phyloP scores from a whole-genome alignment of 2,329 filamentous ascomycete species.

The Ploettnerulaceae sp. region DNA sequence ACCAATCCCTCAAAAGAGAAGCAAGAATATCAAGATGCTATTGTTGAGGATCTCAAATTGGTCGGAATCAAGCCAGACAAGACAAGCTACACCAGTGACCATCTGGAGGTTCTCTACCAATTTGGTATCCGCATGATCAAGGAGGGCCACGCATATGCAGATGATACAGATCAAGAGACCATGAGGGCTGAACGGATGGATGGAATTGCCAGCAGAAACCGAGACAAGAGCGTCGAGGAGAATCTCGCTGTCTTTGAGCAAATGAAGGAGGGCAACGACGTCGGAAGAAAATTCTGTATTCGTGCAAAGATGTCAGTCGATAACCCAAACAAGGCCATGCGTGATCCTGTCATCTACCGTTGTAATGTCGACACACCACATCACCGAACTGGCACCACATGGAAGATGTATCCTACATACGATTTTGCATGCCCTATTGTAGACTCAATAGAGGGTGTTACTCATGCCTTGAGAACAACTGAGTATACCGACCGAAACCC shows the following conservation, averaged over 20 bases:
- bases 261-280: constrained; percentile 82
- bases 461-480: constrained; percentile 76
- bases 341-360: constrained; percentile 95
- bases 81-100: constrained; percentile 88
- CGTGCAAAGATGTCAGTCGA: constrained; percentile 90
- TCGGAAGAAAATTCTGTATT: constrained; percentile 83
- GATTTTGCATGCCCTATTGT: constrained; percentile 82
- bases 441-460: constrained; percentile 76
- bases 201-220: constrained; percentile 74
- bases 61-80: constrained; percentile 89
- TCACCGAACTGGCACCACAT: constrained; percentile 72
- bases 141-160: constrained; percentile 84
- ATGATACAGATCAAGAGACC: constrained; percentile 85
- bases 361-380: constrained; percentile 89
- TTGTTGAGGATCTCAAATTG: constrained; percentile 82
- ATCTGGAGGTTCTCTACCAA: constrained; percentile 89
- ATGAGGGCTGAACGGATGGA: constrained; percentile 84
- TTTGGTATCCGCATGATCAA: constrained; percentile 80
- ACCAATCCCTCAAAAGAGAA: constrained; percentile 98
- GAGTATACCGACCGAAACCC: constrained; percentile 85
- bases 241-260: constrained; percentile 82
- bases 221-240: constrained; percentile 75
- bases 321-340: constrained; percentile 90
- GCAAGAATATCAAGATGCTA: constrained; percentile 90
- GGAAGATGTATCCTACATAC: constrained; percentile 87